Evolutionary conservation across 257 asterid species (phyloP).

Genomic region (Ehretia macrophylla): DNA sequence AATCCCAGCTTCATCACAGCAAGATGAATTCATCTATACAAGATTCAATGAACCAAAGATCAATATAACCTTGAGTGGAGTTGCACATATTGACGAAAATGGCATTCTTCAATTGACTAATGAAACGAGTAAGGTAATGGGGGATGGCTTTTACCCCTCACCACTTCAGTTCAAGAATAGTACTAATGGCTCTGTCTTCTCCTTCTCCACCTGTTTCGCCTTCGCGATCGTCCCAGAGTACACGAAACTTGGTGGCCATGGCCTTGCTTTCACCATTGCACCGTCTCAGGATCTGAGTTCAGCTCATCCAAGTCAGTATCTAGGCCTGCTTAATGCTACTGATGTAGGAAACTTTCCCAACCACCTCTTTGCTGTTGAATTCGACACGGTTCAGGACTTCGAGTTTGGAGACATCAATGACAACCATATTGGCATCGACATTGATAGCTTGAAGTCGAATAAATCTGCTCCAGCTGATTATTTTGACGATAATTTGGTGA

Average conservation of each 20-base stretch:
- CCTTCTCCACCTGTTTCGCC: conserved; percentile 62
- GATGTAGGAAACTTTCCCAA: conserved; percentile 43
- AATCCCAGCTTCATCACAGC: conserved; percentile 32
- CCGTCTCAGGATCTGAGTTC: conserved; percentile 27
- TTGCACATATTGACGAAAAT: conserved; percentile 22
- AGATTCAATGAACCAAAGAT: conserved; percentile 31
- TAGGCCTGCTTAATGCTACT: too few relatives aligned
- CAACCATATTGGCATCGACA: conserved; percentile 54
- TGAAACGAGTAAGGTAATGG: conserved; percentile 35
- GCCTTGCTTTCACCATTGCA: conserved; percentile 55
- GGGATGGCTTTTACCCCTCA: conserved; percentile 51
- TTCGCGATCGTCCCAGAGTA: conserved; percentile 56
- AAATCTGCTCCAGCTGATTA: conserved; percentile 43
- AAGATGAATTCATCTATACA: conserved; percentile 32
- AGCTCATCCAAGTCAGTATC: too few relatives aligned
- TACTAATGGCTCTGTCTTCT: conserved; percentile 28
- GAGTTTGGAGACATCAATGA: conserved; percentile 55
- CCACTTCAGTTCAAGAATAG: conserved; percentile 57
- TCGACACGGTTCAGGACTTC: conserved; percentile 66
- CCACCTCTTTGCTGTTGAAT: conserved; percentile 65
- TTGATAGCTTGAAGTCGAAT: conserved; percentile 47
- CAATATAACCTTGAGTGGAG: conserved; percentile 30
- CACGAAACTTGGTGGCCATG: conserved; percentile 66
- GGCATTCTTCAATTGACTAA: conserved; percentile 50
- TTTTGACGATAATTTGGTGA: conserved; percentile 22